Evolutionary conservation across 306 rosid genomes (phyloP), one percentile per base, ranked within the genome.

Genomic region (Mucuna pruriens): DNA sequence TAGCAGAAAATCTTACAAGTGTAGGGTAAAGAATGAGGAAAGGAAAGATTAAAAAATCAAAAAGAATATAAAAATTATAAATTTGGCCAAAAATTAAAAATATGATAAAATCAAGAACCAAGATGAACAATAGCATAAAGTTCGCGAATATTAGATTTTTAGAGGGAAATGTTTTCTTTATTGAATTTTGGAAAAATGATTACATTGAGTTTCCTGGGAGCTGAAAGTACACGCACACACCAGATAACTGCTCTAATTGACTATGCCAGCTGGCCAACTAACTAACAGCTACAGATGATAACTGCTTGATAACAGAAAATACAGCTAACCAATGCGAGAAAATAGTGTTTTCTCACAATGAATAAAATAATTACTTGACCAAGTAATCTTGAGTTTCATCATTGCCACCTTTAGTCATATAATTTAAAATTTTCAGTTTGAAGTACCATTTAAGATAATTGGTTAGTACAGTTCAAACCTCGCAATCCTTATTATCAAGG

Each of bases 31-130:
- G 20, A 5, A 20, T 4, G 33, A 39, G 17, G 17, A 38, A 19
- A 10, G 73, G 17, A 20, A 39, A 19, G 29, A 36, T 36, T 8
- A 64, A 17, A 34, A 64, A 19, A 8, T n/a, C 12, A 8, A 19
- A 38, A 66, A 39, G 17, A 66, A 48, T 11, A 17, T n/a, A 71
- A 48, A 31, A 45, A 48, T 58, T 29, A 26, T 48, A 19, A 71
- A 49, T n/a, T 71, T 26, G 42, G 42, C 23, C 60, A 17, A 36
- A 64, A n/a, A 36, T 65, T 38, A 15, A 48, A 71, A 71, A 45
- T 46, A 71, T 16, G 61, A 26, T 71, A 71, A 68, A 68, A 67
- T 68, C 74, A 68, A 20, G 62, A 64, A 71, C 61, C 58, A 48
- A 46, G 26, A 48, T 71, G 26, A 48, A 48, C 76, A 8, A 71